These are phyloP conservation scores for Firmiana major DNA, from an alignment of 345 rosid species.

Conservation along the genomic window DNA sequence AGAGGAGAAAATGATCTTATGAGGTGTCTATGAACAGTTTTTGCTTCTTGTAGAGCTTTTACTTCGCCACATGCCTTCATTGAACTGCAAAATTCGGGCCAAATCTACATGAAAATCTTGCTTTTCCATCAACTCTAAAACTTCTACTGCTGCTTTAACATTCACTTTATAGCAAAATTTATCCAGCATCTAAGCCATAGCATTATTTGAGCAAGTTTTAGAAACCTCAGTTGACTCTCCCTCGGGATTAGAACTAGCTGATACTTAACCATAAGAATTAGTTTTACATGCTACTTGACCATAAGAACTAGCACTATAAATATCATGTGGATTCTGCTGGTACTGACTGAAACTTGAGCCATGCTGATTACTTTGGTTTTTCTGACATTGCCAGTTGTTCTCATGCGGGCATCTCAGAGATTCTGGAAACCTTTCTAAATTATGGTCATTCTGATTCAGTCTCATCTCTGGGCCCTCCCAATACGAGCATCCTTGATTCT, in stretches of 20 bases:
- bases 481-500: background rate
- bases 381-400: background rate
- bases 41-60: slow-evolving; percentile 59
- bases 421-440: slow-evolving; percentile 16
- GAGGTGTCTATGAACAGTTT: slow-evolving; percentile 46
- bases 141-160: slow-evolving; percentile 52
- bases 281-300: too few species aligned
- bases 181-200: slow-evolving; percentile 43
- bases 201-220: slow-evolving; percentile 19
- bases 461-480: background rate
- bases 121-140: slow-evolving; percentile 40
- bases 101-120: slow-evolving; percentile 43
- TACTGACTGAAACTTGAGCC: background rate
- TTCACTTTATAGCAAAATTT: slow-evolving; percentile 49
- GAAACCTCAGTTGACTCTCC: slow-evolving; percentile 16
- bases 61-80: slow-evolving; percentile 60
- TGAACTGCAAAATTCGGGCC: slow-evolving; percentile 38
- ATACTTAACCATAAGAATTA: background rate
- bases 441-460: background rate
- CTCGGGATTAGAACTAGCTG: background rate
- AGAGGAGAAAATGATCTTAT: slow-evolving; percentile 29
- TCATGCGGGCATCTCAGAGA: slow-evolving; percentile 18
- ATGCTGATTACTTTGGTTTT: background rate
- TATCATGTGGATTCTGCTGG: background rate
- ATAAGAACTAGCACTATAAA: background rate